Conservation (phyloP, 2,329 filamentous ascomycete genomes). For the Cercospora citrullina region DNA sequence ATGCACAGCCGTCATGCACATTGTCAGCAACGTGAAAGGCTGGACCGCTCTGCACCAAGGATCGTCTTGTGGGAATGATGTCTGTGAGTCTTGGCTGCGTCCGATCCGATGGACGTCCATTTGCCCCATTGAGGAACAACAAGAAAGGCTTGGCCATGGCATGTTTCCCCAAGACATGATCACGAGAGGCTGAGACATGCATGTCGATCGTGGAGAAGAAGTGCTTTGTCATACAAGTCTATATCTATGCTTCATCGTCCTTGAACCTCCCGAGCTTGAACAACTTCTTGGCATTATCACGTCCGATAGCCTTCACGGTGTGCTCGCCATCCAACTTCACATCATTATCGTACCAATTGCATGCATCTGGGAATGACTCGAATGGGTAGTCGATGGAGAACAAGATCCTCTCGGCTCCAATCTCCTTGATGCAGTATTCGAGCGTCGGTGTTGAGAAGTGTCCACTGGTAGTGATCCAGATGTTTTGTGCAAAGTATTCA, state of each 20-base stretch:
- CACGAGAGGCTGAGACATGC: neutral
- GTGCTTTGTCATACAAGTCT: neutral
- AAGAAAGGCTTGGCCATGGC: neutral
- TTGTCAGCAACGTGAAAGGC: neutral
- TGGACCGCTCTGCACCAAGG: neutral
- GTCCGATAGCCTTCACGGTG: slow-evolving; percentile 32
- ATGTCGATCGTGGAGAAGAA: neutral
- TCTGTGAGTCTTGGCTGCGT: neutral
- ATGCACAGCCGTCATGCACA: neutral
- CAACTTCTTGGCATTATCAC: slow-evolving; percentile 36
- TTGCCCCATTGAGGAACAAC: neutral
- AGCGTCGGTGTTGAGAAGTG: slow-evolving; percentile 58
- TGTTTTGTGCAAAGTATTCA: slow-evolving; percentile 57
- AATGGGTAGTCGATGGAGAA: slow-evolving; percentile 38
- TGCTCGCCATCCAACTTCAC: slow-evolving; percentile 25
- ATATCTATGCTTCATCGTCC: slow-evolving; percentile 21
- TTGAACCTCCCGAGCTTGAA: slow-evolving; percentile 33
- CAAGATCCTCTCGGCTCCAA: slow-evolving; percentile 42
- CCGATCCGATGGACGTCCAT: neutral
- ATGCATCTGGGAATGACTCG: slow-evolving; percentile 35
- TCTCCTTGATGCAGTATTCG: slow-evolving; percentile 51
- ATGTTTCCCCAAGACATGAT: neutral
- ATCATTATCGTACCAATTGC: slow-evolving; percentile 33
- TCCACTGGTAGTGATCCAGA: slow-evolving; percentile 60
- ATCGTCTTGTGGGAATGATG: neutral